A percentile compares a stretch with the other conserved stretches of the same genome.
These are phyloP conservation scores for Pythium monospermum DNA, from an alignment of 352 stramenopile species.

Conservation along the genomic window DNA sequence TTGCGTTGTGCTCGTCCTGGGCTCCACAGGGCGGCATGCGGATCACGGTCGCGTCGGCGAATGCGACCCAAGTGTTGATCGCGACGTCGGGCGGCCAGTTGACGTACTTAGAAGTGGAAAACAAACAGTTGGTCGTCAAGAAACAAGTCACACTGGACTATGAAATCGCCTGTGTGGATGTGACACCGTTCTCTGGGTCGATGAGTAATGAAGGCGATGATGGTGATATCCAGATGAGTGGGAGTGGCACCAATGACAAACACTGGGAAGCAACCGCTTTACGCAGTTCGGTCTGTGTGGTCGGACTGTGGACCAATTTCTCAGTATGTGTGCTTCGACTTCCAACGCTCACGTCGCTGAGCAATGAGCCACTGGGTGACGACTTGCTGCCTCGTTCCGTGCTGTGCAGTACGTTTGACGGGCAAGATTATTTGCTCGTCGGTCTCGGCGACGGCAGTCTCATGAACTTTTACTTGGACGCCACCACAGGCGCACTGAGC, in stretches of 20 bases:
- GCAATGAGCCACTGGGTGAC: slow-evolving; percentile 68
- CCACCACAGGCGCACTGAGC: slow-evolving; percentile 35
- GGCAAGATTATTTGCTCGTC: slow-evolving; percentile 91
- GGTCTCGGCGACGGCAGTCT: slow-evolving; percentile 96
- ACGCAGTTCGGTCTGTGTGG: slow-evolving; percentile 59
- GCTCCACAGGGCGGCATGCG: slow-evolving; percentile 44
- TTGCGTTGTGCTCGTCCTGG: slow-evolving; percentile 75
- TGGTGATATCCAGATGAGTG: slow-evolving; percentile 62
- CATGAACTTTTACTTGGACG: slow-evolving; percentile 89
- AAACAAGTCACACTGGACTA: slow-evolving; percentile 80
- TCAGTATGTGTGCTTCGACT: slow-evolving; percentile 86
- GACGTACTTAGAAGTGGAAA: slow-evolving; percentile 86
- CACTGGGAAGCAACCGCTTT: slow-evolving; percentile 60
- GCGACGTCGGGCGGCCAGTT: slow-evolving; percentile 88
- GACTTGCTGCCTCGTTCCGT: slow-evolving; percentile 86
- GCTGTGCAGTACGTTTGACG: slow-evolving; percentile 84
- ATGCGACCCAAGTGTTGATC: slow-evolving; percentile 91
- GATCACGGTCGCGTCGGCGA: slow-evolving; percentile 82
- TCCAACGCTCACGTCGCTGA: slow-evolving; percentile 63
- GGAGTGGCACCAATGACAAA: slow-evolving; percentile 16
- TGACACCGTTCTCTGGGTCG: slow-evolving; percentile 52
- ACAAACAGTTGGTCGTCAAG: slow-evolving; percentile 50
- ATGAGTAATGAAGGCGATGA: slow-evolving; percentile 29
- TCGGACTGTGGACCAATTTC: slow-evolving; percentile 93
- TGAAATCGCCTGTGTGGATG: slow-evolving; percentile 94